Evolutionary conservation across 75 land plant species (phyloP).

Genomic region (Adiantum capillusveneris): DNA sequence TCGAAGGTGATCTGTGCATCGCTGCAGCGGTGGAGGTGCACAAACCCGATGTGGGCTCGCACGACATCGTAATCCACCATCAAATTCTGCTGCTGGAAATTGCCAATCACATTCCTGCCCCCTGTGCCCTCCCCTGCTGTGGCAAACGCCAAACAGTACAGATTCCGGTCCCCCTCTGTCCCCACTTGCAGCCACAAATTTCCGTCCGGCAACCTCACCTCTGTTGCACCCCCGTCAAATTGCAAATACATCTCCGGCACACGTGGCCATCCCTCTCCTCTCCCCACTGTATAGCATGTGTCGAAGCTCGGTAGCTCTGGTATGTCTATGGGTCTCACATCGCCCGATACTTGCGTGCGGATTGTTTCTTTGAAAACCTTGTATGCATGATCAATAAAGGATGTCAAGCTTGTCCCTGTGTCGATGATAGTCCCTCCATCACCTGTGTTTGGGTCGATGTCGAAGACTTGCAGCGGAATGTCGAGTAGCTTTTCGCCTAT

Average conservation of each 20-base stretch:
- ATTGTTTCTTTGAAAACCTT: too few relatives aligned
- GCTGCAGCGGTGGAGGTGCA: neutral
- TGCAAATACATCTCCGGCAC: neutral
- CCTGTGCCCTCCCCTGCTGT: neutral
- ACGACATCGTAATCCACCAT: slow-evolving; percentile 13
- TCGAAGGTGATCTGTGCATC: too few relatives aligned
- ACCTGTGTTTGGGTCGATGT: too few relatives aligned
- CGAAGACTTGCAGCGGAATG: too few relatives aligned
- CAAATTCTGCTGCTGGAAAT: slow-evolving; percentile 23
- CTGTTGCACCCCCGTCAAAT: neutral
- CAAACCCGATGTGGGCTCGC: neutral
- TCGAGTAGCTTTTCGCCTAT: too few relatives aligned
- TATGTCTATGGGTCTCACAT: too few relatives aligned
- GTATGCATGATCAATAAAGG: too few relatives aligned
- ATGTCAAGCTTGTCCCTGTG: too few relatives aligned
- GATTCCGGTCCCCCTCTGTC: neutral
- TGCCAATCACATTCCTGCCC: slow-evolving; percentile 16
- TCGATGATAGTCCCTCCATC: too few relatives aligned
- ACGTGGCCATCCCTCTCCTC: neutral
- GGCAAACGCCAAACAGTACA: slow-evolving; percentile 19
- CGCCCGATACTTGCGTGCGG: too few relatives aligned
- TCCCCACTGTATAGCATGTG: neutral
- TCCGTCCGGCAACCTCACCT: neutral
- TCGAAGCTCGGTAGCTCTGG: too few relatives aligned
- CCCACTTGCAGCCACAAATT: neutral